A percentile compares a stretch with the other conserved stretches of the same genome.
These are phyloP conservation scores for Combretum micranthum DNA, from an alignment of 345 rosid genomes.

Conservation along the genomic window DNA sequence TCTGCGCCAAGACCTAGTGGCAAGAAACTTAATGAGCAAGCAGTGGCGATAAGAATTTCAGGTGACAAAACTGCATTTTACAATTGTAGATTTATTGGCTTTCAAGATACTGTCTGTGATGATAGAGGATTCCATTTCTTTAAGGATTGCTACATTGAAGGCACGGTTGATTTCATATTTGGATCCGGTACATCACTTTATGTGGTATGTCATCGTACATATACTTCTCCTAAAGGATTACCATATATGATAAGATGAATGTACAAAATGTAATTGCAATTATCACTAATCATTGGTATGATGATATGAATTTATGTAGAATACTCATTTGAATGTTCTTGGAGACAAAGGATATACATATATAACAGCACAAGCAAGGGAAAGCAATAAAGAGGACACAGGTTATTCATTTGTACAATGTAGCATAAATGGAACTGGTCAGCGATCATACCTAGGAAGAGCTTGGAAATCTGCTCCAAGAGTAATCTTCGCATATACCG, in stretches of 20 bases:
- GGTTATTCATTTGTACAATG: slow-evolving; percentile 62
- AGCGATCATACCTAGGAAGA: slow-evolving; percentile 44
- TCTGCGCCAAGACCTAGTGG: slow-evolving; percentile 48
- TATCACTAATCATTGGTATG: background rate
- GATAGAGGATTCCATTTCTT: slow-evolving; percentile 61
- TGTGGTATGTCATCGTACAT: slow-evolving; percentile 27
- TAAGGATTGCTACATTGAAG: slow-evolving; percentile 63
- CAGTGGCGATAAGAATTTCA: slow-evolving; percentile 44
- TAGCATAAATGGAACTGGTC: slow-evolving; percentile 33
- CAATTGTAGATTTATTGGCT: slow-evolving; percentile 16
- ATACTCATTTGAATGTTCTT: slow-evolving; percentile 27
- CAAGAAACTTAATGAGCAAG: slow-evolving; percentile 37
- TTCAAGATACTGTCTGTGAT: slow-evolving; percentile 67
- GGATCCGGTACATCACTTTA: slow-evolving; percentile 62
- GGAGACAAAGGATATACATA: slow-evolving; percentile 26
- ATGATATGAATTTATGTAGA: slow-evolving; percentile 15
- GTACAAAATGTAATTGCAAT: background rate
- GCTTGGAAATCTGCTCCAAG: slow-evolving; percentile 48
- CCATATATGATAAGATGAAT: background rate
- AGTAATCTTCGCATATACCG: slow-evolving; percentile 44
- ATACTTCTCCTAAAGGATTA: background rate
- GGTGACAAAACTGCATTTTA: slow-evolving; percentile 56
- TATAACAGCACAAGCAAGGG: slow-evolving; percentile 60
- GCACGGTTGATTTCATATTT: slow-evolving; percentile 76
- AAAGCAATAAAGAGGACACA: slow-evolving; percentile 17